Percentiles rank a stretch among this genome's conserved stretches.
Evolutionary conservation across 176 grass and related monocot species (phyloP).

Genomic region (Oryza longistaminata): DNA sequence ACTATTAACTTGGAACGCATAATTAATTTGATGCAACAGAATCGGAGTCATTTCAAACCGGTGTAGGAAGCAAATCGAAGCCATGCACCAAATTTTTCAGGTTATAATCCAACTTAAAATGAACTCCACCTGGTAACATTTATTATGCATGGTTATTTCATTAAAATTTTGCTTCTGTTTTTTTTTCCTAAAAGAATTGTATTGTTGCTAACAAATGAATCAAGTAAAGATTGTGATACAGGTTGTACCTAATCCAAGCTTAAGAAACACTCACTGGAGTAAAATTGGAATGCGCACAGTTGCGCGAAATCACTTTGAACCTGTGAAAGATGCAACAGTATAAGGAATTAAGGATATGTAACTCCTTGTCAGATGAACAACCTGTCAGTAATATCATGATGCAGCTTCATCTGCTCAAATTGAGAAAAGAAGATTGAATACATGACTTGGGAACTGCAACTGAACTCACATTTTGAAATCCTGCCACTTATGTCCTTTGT

Average conservation of each 20-base stretch:
- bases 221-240: slow-evolving; percentile 66
- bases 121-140: slow-evolving; percentile 66
- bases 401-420: slow-evolving; percentile 24
- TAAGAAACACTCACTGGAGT: slow-evolving; percentile 49
- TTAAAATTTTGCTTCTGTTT: slow-evolving; percentile 31
- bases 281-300: slow-evolving; percentile 52
- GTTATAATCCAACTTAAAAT: slow-evolving; percentile 84
- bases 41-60: slow-evolving; percentile 61
- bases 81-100: slow-evolving; percentile 99
- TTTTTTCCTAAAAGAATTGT: slow-evolving; percentile 24
- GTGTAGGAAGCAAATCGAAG: slow-evolving; percentile 96
- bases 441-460: slow-evolving; percentile 28
- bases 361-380: slow-evolving; percentile 38
- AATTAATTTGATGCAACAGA: slow-evolving; percentile 94
- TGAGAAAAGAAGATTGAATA: slow-evolving; percentile 35
- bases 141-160: slow-evolving; percentile 48
- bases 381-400: slow-evolving; percentile 29
- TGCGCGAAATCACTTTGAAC: slow-evolving; percentile 32
- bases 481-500: background rate
- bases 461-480: slow-evolving; percentile 33
- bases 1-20: slow-evolving; percentile 54
- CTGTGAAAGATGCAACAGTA: slow-evolving; percentile 42
- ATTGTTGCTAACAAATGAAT: slow-evolving; percentile 61
- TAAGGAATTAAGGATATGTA: slow-evolving; percentile 35
- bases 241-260: slow-evolving; percentile 57